Evolutionary conservation across 2,329 filamentous ascomycete genomes (phyloP), one percentile per base, ranked within the genome.

Genomic region (Stagonosporopsis vannaccii): DNA sequence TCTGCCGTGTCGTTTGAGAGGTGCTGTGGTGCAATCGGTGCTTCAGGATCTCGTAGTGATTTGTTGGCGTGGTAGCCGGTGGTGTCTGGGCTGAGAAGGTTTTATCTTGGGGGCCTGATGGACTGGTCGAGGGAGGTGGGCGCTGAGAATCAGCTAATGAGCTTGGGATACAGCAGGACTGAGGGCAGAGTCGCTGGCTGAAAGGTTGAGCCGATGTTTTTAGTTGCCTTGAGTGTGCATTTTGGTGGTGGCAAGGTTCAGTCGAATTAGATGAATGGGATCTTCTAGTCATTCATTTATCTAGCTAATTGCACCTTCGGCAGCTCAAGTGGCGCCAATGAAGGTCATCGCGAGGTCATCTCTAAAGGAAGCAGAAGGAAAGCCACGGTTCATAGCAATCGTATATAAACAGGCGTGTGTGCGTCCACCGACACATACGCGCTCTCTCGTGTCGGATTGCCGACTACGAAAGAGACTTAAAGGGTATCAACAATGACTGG

Each of bases 401-500:
- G 17, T 33, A 36, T 47, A 30, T 33, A 41, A 45, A 41, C 26
- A 50, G 19, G 36, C 35, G 35, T 40, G n/a, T 45, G 40, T 36
- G 33, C 41, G 17, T 32, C 28, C 41, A 50, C 44, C 19, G 22
- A 13, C 41, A 46, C 30, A 22, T 20, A 56, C 22, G 53, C 37
- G 42, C 41, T 56, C 53, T 30, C 33, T 37, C 33, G 40, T 40
- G 40, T 32, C 40, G 39, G 23, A 22, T 4, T 12, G n/a, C 20
- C 33, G 43, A 11, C 23, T 26, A 40, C 25, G 35, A 13, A 33
- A 40, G 47, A 46, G 42, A 47, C 43, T 49, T 44, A 58, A 49
- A 47, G 60, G 62, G 62, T 65, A 65, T 65, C 62, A 59, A 60
- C 20, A 55, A 42, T 49, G 52, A 60, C 35, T 36, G 55, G 35